A percentile compares a stretch with the other conserved stretches of the same genome.
Evolutionary conservation across 257 asterid species (phyloP).

Genomic region (Rubia yunnanensis): DNA sequence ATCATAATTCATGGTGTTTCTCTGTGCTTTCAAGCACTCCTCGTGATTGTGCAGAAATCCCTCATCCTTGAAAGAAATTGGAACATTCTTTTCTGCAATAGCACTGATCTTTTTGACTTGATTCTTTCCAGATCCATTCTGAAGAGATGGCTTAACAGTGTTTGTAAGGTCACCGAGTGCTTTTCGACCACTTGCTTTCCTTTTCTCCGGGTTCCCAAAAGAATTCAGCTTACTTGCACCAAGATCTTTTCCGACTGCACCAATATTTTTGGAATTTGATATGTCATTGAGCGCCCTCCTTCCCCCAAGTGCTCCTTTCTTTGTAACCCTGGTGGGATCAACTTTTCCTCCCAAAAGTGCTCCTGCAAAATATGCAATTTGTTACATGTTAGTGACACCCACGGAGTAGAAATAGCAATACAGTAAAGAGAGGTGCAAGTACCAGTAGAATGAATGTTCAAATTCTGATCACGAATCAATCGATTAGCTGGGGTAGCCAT

Average conservation of each 20-base stretch:
- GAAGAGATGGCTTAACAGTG: slow-evolving; percentile 41
- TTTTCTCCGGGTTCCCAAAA: slow-evolving; percentile 42
- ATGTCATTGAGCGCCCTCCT: slow-evolving; percentile 85
- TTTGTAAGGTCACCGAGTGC: slow-evolving; percentile 79
- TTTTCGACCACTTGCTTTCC: slow-evolving; percentile 49
- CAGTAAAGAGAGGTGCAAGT: slow-evolving; percentile 3
- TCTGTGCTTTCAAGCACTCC: slow-evolving; percentile 63
- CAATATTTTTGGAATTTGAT: slow-evolving; percentile 48
- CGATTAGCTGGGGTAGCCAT: slow-evolving; percentile 68
- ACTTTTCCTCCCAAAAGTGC: slow-evolving; percentile 45
- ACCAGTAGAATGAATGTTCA: slow-evolving; percentile 55
- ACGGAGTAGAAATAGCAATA: neutral
- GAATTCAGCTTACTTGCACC: slow-evolving; percentile 22
- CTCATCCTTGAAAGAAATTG: slow-evolving; percentile 40
- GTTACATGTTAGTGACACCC: neutral
- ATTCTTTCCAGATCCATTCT: slow-evolving; percentile 26
- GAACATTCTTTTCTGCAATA: slow-evolving; percentile 27
- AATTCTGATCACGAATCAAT: slow-evolving; percentile 64
- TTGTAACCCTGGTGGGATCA: slow-evolving; percentile 33
- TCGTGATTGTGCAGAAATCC: slow-evolving; percentile 68
- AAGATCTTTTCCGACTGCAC: slow-evolving; percentile 43
- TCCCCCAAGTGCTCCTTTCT: slow-evolving; percentile 42
- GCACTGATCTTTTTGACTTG: slow-evolving; percentile 29
- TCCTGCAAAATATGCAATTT: slow-evolving; percentile 9
- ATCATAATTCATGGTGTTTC: slow-evolving; percentile 31